These are phyloP conservation scores for Xenosphaeropsis pyriputrescens DNA, from an alignment of 2,329 filamentous ascomycete species.

Conservation along the genomic window DNA sequence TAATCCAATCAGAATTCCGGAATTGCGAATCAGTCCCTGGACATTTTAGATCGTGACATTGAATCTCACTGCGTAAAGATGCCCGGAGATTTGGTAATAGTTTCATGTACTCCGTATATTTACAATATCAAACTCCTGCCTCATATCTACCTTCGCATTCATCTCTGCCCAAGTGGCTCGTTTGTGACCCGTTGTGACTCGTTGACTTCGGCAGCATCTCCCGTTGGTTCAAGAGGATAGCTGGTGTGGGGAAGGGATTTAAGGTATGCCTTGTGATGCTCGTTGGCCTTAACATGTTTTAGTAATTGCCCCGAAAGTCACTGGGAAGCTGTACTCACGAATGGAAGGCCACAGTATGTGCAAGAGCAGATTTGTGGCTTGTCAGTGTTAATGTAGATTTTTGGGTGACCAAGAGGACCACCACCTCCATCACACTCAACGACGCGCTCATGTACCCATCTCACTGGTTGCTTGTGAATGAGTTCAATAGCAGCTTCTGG, in stretches of 20 bases:
- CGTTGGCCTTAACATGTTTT: constrained; percentile 52
- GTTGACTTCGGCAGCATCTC: constrained; percentile 41
- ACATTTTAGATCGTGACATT: too few relatives aligned
- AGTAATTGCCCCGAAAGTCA: constrained; percentile 4
- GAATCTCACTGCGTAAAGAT: too few relatives aligned
- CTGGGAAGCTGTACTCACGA: constrained; percentile 40
- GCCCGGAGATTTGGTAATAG: too few relatives aligned
- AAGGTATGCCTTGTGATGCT: constrained; percentile 73
- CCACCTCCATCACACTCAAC: constrained; percentile 89
- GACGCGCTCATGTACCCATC: constrained; percentile 71
- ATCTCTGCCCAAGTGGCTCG: constrained; percentile 44
- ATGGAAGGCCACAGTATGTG: constrained; percentile 88
- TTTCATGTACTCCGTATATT: too few relatives aligned
- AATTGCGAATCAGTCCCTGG: too few relatives aligned
- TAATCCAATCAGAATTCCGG: too few relatives aligned
- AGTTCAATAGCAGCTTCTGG: constrained; percentile 84
- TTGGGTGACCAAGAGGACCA: constrained; percentile 77
- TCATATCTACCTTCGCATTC: constrained; percentile 8
- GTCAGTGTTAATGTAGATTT: constrained; percentile 95
- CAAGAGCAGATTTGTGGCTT: constrained; percentile 88
- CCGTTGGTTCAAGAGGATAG: constrained; percentile 60
- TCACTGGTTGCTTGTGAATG: constrained; percentile 89
- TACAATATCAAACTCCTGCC: too few relatives aligned
- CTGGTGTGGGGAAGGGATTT: constrained; percentile 68
- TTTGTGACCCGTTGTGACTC: constrained; percentile 43